phyloP scores from a whole-genome alignment of 1,284 basidiomycete genomes.

The Ustilago sp. region DNA sequence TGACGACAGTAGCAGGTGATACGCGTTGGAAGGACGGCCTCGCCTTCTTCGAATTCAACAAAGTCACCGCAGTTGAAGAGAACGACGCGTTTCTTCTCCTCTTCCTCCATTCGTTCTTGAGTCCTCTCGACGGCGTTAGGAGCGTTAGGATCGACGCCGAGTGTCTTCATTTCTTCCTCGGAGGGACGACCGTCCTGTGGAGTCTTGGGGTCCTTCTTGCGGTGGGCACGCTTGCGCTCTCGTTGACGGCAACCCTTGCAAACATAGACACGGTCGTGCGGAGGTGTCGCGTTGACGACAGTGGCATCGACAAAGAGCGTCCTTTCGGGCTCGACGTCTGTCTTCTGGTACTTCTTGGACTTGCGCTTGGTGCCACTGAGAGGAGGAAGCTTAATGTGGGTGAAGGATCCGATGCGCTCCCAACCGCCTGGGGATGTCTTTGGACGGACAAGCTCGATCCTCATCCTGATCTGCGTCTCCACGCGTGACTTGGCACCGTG shows the following conservation, averaged over 20 bases:
- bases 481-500: slow-evolving; percentile 91
- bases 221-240: slow-evolving; percentile 70
- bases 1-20: slow-evolving; percentile 99
- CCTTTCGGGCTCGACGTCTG: slow-evolving; percentile 64
- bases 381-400: slow-evolving; percentile 68
- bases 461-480: slow-evolving; percentile 77
- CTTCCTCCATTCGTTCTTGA: slow-evolving; percentile 58
- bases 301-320: slow-evolving; percentile 68
- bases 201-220: slow-evolving; percentile 60
- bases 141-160: slow-evolving; percentile 58
- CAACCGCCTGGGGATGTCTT: slow-evolving; percentile 40
- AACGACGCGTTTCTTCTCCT: slow-evolving; percentile 67
- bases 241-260: slow-evolving; percentile 78
- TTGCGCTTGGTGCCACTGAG: slow-evolving; percentile 71
- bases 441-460: slow-evolving; percentile 65
- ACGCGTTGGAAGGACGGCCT: slow-evolving; percentile 87
- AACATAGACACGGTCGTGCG: slow-evolving; percentile 79
- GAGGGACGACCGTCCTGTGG: slow-evolving; percentile 46
- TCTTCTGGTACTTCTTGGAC: slow-evolving; percentile 77
- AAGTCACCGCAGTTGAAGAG: slow-evolving; percentile 92
- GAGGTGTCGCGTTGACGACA: slow-evolving; percentile 75
- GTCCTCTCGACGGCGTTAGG: slow-evolving; percentile 59
- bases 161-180: slow-evolving; percentile 62
- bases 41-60: slow-evolving; percentile 88
- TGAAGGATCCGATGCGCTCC: slow-evolving; percentile 67